phyloP scores from a whole-genome alignment of 768 basidiomycete species.

The Phylloporus scabripes region DNA sequence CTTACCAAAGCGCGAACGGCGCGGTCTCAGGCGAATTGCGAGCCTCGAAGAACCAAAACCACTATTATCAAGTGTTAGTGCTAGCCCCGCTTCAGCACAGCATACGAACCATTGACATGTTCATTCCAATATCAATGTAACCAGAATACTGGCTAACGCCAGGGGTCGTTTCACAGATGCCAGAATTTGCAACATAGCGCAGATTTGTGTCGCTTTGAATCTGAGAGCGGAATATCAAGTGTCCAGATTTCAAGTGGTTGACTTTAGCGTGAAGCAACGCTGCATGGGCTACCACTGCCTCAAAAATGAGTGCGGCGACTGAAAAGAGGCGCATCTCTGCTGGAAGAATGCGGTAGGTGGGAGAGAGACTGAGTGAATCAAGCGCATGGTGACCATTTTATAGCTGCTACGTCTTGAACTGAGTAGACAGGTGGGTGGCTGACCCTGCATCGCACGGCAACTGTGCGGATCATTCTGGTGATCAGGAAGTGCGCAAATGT shows the following conservation, averaged over 20 bases:
- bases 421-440: neutral
- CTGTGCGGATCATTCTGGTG: neutral
- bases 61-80: conserved; percentile 33
- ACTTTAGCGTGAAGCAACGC: neutral
- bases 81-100: neutral
- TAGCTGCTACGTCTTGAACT: neutral
- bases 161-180: conserved; percentile 61
- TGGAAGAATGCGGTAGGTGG: neutral
- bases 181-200: conserved; percentile 54
- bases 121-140: conserved; percentile 51
- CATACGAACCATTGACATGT: conserved; percentile 51
- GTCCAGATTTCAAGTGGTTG: neutral
- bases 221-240: conserved; percentile 13
- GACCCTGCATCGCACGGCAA: neutral
- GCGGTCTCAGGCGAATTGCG: conserved; percentile 54
- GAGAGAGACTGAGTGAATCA: neutral
- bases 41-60: conserved; percentile 74
- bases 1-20: conserved; percentile 60
- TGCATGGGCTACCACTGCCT: neutral
- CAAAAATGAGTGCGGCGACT: neutral
- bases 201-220: conserved; percentile 27
- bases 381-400: neutral
- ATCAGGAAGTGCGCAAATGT: too few relatives aligned
- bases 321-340: conserved; percentile 12
- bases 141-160: conserved; percentile 58